Evolutionary conservation across 495 filamentous ascomycete genomes (phyloP).

Genomic region (Neurospora intermedia): DNA sequence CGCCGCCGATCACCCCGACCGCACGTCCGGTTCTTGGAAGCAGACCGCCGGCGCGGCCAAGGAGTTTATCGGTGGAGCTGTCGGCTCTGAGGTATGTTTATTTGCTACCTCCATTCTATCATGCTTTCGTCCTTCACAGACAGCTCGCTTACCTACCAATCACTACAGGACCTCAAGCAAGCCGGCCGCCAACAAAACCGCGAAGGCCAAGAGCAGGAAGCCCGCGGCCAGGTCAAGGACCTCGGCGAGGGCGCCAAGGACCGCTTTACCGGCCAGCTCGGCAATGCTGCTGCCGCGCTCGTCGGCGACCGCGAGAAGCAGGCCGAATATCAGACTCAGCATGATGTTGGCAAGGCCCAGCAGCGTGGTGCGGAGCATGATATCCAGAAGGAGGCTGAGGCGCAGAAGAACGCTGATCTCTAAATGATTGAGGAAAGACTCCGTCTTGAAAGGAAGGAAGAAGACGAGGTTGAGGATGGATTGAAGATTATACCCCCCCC

Average conservation of each 20-base stretch:
- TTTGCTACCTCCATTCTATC: too few relatives aligned
- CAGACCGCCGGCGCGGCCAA: constrained; percentile 81
- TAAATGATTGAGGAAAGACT: background rate
- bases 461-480: background rate
- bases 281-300: constrained; percentile 55
- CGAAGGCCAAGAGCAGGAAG: constrained; percentile 71
- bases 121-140: too few relatives aligned
- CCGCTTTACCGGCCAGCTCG: constrained; percentile 62
- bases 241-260: constrained; percentile 58
- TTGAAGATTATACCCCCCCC: background rate
- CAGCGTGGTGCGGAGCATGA: constrained; percentile 80
- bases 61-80: constrained; percentile 63
- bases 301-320: constrained; percentile 60
- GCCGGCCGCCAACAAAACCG: constrained; percentile 68
- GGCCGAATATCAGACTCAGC: constrained; percentile 49
- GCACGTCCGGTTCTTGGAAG: constrained; percentile 65
- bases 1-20: constrained; percentile 62
- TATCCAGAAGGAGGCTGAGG: constrained; percentile 57
- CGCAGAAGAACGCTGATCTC: constrained; percentile 15
- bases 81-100: constrained; percentile 55
- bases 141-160: background rate
- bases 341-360: constrained; percentile 77
- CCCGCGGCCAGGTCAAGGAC: constrained; percentile 73
- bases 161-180: constrained; percentile 48
- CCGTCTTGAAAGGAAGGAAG: background rate